These are phyloP conservation scores for Amylocarpus encephaloides DNA, from an alignment of 2,329 filamentous ascomycete species.

Conservation along the genomic window DNA sequence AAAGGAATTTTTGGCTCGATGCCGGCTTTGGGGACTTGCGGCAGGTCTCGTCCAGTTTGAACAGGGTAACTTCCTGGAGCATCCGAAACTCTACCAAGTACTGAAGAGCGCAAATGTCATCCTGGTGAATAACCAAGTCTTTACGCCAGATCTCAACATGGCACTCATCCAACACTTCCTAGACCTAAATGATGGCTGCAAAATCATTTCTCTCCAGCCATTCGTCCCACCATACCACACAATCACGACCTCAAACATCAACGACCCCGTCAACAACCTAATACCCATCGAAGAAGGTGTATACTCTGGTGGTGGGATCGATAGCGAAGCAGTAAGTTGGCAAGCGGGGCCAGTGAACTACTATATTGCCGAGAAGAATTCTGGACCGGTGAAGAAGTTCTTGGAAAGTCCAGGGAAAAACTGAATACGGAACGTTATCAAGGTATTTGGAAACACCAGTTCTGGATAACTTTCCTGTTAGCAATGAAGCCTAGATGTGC, in stretches of 20 bases:
- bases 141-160: conserved; percentile 81
- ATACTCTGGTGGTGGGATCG: conserved; percentile 53
- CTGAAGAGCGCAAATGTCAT: conserved; percentile 88
- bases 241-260: conserved; percentile 64
- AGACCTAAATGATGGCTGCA: conserved; percentile 84
- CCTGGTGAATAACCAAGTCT: conserved; percentile 96
- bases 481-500: too few species aligned
- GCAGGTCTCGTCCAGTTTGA: conserved; percentile 75
- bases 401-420: background rate
- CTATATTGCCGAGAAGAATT: conserved; percentile 71
- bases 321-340: conserved; percentile 75
- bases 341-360: conserved; percentile 77
- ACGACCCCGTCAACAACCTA: conserved; percentile 76
- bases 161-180: conserved; percentile 82
- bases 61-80: conserved; percentile 76
- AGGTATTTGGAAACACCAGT: too few species aligned
- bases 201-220: conserved; percentile 84
- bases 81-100: conserved; percentile 60
- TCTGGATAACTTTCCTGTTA: too few species aligned
- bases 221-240: conserved; percentile 80
- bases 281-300: conserved; percentile 65
- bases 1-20: conserved; percentile 76
- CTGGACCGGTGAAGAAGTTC: conserved; percentile 13
- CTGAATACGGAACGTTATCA: background rate
- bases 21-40: conserved; percentile 80